Base-by-base conservation (phyloP, 345 rosid species). In the Odontarrhena argentea region DNA sequence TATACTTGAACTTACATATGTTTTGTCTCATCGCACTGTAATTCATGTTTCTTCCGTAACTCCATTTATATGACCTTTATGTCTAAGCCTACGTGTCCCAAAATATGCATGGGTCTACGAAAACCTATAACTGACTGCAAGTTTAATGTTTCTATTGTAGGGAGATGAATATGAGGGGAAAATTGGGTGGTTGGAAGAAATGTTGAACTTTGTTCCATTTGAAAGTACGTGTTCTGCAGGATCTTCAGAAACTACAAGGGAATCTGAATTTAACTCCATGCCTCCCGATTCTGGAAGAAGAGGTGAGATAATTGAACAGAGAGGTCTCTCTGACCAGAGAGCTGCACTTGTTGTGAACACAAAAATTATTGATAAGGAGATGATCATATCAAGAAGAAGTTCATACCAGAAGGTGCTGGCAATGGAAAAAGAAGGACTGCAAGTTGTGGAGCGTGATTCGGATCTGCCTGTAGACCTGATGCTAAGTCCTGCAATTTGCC, bases 401-500 rank as follows among this genome's bases (percentile, higher is more conserved):
- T 80, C 93, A 13, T 88, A 94, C 65, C 87, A 87, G 50, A 91
- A 77, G 77, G 79, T 94, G 71, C 83, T 94, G 65, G 93, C 86
- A 52, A 69, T 83, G 84, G 97, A 94, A 83, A 85, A 87, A 80
- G 84, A 75, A 69, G 96, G 96, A 69, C 73, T 73, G 72, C 96
- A 87, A 79, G 87, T 94, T 48, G 82, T 91, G 69, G 99, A 91
- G 80, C 89, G 91, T 38, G 99, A 94, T 77, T 74, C 87, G 45
- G 76, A 85, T 73, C 81, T 84, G 9, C 97, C 93, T 38, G 96
- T 84, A 69, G 96, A 94, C 76, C 53, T 88, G 28, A 82, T 91
- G 63, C 78, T 87, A 76, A 83, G 82, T 67, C 74, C 87, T 76
- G 82, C 92, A 47, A 76, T 77, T 78, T 88, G 96, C 78, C 70